These are phyloP conservation scores for Exophiala bonariae DNA, from an alignment of 2,329 filamentous ascomycete species.

Conservation along the genomic window DNA sequence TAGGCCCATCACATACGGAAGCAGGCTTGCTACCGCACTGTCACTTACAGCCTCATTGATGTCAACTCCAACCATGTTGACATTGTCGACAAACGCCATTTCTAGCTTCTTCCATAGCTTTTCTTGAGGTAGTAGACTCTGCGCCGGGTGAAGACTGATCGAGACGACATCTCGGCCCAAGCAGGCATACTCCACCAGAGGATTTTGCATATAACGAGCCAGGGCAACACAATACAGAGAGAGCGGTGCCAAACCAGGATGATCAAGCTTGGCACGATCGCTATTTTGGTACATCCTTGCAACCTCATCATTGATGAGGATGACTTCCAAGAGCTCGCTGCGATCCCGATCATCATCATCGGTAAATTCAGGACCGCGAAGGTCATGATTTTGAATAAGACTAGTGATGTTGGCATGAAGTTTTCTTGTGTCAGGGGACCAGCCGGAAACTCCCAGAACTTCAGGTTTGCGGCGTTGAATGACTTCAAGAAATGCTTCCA, in stretches of 20 bases:
- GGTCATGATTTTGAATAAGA: conserved; percentile 72
- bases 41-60: conserved; percentile 89
- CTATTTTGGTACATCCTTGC: conserved; percentile 95
- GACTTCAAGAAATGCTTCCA: conserved; percentile 73
- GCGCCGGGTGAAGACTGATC: conserved; percentile 83
- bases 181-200: conserved; percentile 93
- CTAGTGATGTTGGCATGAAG: conserved; percentile 79
- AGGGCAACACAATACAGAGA: conserved; percentile 88
- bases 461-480: conserved; percentile 80
- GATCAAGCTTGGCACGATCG: conserved; percentile 72
- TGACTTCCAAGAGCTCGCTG: conserved; percentile 78
- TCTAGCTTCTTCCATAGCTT: conserved; percentile 85
- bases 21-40: conserved; percentile 76
- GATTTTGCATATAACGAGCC: conserved; percentile 90
- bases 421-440: conserved; percentile 80
- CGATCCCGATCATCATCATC: conserved; percentile 77
- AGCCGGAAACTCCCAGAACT: conserved; percentile 86
- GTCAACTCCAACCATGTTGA: conserved; percentile 93
- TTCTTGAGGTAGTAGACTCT: conserved; percentile 83
- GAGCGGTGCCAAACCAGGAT: conserved; percentile 75
- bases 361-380: conserved; percentile 79
- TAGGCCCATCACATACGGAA: conserved; percentile 88
- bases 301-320: conserved; percentile 94
- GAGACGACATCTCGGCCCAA: conserved; percentile 85
- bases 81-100: conserved; percentile 97